Evolutionary conservation across 495 filamentous ascomycete species (phyloP).

Genomic region (Hypoxylon lenormandii): DNA sequence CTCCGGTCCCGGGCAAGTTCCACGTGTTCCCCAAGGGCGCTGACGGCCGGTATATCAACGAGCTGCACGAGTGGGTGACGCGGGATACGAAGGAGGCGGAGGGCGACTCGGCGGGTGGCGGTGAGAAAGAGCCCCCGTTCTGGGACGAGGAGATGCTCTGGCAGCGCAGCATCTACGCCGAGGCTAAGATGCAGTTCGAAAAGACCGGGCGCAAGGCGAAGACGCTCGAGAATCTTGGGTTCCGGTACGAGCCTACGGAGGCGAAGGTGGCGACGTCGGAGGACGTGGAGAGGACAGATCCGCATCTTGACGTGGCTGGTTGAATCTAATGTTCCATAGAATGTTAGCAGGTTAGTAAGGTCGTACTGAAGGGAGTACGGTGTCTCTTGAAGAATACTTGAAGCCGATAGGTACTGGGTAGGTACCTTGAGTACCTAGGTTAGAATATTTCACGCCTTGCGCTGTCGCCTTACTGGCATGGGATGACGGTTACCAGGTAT

Average conservation of each 20-base stretch:
- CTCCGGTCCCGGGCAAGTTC: conserved; percentile 58
- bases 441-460: too few species aligned
- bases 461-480: too few species aligned
- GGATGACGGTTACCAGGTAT: too few species aligned
- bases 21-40: conserved; percentile 72
- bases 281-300: conserved; percentile 9
- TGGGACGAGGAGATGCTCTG: conserved; percentile 78
- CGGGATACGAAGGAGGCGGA: not conserved
- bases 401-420: too few species aligned
- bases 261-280: conserved; percentile 4
- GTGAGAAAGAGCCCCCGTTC: conserved; percentile 69
- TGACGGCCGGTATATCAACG: conserved; percentile 84
- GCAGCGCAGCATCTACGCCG: conserved; percentile 59
- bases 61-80: conserved; percentile 70
- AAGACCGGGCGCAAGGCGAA: conserved; percentile 56
- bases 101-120: conserved; percentile 46
- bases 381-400: too few species aligned
- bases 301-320: conserved; percentile 16
- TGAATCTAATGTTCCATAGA: not conserved
- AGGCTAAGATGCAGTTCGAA: conserved; percentile 63
- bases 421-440: too few species aligned
- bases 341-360: too few species aligned
- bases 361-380: too few species aligned
- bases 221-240: conserved; percentile 60
- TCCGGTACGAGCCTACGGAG: conserved; percentile 48